Evolutionary conservation across 2,329 filamentous ascomycete genomes (phyloP).

Genomic region (Phaeoacremonium minimum): DNA sequence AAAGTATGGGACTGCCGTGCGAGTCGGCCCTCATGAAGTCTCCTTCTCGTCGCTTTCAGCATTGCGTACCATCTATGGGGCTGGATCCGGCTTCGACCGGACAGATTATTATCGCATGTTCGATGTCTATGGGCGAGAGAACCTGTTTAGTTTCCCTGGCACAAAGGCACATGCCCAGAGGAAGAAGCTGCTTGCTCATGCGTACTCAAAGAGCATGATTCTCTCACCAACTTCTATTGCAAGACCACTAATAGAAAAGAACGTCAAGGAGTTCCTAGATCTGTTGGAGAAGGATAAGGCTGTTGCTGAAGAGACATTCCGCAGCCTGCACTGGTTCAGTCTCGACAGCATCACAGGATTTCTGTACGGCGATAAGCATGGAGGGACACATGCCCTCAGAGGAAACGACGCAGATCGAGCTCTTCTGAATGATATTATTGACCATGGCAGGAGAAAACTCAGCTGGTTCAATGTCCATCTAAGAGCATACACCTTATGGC

Average conservation of each 20-base stretch:
- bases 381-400: constrained; percentile 35
- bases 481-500: constrained; percentile 38
- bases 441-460: constrained; percentile 36
- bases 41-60: constrained; percentile 35
- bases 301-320: constrained; percentile 36
- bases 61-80: constrained; percentile 46
- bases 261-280: constrained; percentile 31
- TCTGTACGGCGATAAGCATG: constrained; percentile 37
- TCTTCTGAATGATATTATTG: constrained; percentile 41
- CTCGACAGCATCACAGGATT: constrained; percentile 49
- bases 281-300: constrained; percentile 29
- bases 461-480: constrained; percentile 46
- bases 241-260: constrained; percentile 27
- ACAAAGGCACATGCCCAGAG: constrained; percentile 37
- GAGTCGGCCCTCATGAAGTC: constrained; percentile 41
- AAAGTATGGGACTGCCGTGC: constrained; percentile 39
- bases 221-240: constrained; percentile 23
- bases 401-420: constrained; percentile 29
- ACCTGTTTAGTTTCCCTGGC: constrained; percentile 45
- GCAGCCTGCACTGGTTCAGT: constrained; percentile 46
- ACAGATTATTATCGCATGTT: constrained; percentile 52
- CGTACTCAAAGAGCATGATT: constrained; percentile 46
- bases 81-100: constrained; percentile 44
- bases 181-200: constrained; percentile 47
- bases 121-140: constrained; percentile 44